These are phyloP conservation scores for Linum lewisii DNA, from an alignment of 345 rosid species.

Conservation along the genomic window DNA sequence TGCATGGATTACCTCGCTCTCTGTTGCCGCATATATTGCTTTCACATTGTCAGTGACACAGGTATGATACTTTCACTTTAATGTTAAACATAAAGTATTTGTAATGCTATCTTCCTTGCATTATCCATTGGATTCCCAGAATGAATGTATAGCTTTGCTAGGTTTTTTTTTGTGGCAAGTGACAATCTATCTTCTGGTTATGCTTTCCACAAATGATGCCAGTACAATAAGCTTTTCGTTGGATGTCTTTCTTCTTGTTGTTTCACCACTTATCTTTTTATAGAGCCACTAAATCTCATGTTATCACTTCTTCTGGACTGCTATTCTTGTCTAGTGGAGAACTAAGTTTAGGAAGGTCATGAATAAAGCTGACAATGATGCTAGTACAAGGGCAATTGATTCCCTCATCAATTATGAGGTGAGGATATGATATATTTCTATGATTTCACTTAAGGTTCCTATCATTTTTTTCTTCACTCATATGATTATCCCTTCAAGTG, in stretches of 20 bases:
- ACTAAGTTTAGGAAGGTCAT: slow-evolving; percentile 91
- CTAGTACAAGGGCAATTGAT: slow-evolving; percentile 89
- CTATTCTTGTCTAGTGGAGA: slow-evolving; percentile 62
- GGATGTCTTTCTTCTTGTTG: neutral
- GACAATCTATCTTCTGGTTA: slow-evolving; percentile 8
- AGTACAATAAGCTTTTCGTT: too few relatives aligned
- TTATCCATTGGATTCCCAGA: neutral
- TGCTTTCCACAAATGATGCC: too few relatives aligned
- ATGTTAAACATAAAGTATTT: neutral
- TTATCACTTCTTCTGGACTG: neutral
- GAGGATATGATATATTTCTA: slow-evolving; percentile 9
- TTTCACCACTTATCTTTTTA: neutral
- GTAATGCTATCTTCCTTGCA: neutral
- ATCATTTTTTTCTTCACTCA: neutral
- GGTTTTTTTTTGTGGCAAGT: neutral
- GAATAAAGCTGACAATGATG: slow-evolving; percentile 99
- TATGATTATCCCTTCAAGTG: neutral
- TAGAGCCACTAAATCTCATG: neutral
- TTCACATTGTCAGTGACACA: slow-evolving; percentile 87
- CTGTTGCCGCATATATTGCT: slow-evolving; percentile 72
- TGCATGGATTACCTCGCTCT: slow-evolving; percentile 96
- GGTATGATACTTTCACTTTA: slow-evolving; percentile 32
- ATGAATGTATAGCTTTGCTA: neutral
- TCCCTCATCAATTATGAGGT: slow-evolving; percentile 99
- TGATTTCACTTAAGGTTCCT: slow-evolving; percentile 3